Percentiles rank a stretch among this genome's conserved stretches.
Conservation (phyloP, 768 basidiomycete species). For the Mycena chlorophos region DNA sequence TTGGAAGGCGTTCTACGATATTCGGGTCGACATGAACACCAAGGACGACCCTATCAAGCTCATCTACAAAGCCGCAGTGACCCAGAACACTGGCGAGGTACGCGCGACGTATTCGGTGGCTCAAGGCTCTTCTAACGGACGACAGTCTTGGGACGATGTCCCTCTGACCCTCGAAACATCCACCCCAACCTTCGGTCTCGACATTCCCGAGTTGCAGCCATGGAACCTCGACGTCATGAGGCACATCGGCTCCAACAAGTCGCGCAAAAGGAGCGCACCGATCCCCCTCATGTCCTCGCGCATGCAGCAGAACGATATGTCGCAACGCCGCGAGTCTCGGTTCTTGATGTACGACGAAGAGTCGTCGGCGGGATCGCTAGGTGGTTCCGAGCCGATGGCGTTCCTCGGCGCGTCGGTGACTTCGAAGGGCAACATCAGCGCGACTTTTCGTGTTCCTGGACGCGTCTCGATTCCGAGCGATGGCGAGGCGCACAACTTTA, state of each 20-base stretch:
- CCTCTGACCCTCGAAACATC: conserved; percentile 45
- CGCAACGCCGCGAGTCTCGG: too few relatives aligned
- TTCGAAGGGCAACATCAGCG: conserved; percentile 39
- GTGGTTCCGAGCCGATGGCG: not conserved
- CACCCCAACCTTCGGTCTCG: conserved; percentile 41
- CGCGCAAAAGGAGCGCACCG: not conserved
- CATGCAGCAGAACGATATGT: too few relatives aligned
- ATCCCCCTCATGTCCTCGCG: too few relatives aligned
- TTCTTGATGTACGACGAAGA: too few relatives aligned
- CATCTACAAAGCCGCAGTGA: conserved; percentile 43
- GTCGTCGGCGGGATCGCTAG: too few relatives aligned
- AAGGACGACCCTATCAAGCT: conserved; percentile 39
- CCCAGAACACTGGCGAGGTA: conserved; percentile 46
- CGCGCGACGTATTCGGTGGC: conserved; percentile 1
- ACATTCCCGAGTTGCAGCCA: conserved; percentile 35
- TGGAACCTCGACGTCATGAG: conserved; percentile 37
- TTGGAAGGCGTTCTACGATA: conserved; percentile 44
- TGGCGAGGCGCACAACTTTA: conserved; percentile 41
- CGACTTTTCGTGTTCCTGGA: conserved; percentile 45
- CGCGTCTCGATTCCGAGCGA: conserved; percentile 44
- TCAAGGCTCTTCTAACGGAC: not conserved
- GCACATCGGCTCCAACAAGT: not conserved
- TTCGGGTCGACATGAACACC: conserved; percentile 43
- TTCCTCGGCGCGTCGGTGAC: conserved; percentile 31
- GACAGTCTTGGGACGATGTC: conserved; percentile 44